Conservation (phyloP, 2,329 filamentous ascomycete species). For the Xylariales sp. region DNA sequence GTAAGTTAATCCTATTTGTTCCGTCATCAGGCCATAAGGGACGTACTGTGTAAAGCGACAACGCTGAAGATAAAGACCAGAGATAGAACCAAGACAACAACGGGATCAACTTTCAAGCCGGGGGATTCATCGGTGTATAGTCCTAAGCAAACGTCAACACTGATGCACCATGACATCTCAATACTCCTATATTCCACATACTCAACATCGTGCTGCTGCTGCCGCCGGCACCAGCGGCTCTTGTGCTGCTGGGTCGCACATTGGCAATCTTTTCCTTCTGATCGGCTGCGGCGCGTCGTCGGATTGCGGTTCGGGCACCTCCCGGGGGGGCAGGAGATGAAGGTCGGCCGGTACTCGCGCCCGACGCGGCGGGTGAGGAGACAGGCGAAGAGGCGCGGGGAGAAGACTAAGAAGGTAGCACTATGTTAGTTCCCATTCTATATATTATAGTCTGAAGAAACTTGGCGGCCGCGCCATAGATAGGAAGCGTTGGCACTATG, state of each 20-base stretch:
- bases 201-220: slow-evolving; percentile 99
- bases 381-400: slow-evolving; percentile 70
- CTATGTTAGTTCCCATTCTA: slow-evolving; percentile 14
- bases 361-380: slow-evolving; percentile 69
- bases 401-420: slow-evolving; percentile 60
- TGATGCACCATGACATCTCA: neutral
- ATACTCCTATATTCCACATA: slow-evolving; percentile 61
- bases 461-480: neutral
- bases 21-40: neutral
- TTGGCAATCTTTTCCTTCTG: slow-evolving; percentile 98
- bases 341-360: slow-evolving; percentile 78
- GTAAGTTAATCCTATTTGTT: slow-evolving; percentile 27
- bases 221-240: slow-evolving; percentile 92
- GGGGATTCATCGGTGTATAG: slow-evolving; percentile 99
- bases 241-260: slow-evolving; percentile 89
- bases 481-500: neutral
- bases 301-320: slow-evolving; percentile 93
- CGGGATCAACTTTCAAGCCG: slow-evolving; percentile 96
- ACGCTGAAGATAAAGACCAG: slow-evolving; percentile 99
- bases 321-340: slow-evolving; percentile 91
- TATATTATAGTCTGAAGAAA: slow-evolving; percentile 22
- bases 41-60: slow-evolving; percentile 94
- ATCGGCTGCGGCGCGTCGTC: slow-evolving; percentile 93
- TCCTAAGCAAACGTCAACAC: slow-evolving; percentile 61
- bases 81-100: slow-evolving; percentile 94